A percentile compares a stretch with the other conserved stretches of the same genome.
Conservation (phyloP, 1,284 basidiomycete genomes). For the Irpex sp. region DNA sequence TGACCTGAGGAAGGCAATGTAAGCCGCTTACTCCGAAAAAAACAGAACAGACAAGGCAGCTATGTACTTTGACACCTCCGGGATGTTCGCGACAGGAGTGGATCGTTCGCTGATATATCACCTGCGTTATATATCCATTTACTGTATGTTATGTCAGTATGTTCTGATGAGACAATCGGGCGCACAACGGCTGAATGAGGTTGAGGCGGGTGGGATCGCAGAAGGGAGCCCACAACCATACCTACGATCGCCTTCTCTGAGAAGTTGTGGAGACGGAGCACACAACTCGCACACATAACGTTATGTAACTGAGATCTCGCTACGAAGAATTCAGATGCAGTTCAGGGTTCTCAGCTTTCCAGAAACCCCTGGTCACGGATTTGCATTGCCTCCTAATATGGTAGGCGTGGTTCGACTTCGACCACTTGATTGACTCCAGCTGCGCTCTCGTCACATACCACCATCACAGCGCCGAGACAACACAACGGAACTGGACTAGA, state of each 20-base stretch:
- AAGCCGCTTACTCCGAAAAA: not conserved
- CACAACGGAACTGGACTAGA: too few species aligned
- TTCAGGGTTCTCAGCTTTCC: slow-evolving; percentile 6
- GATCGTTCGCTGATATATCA: not conserved
- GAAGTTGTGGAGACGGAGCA: not conserved
- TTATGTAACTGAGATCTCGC: not conserved
- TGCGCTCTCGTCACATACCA: not conserved
- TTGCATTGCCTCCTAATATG: slow-evolving; percentile 9
- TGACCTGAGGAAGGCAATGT: not conserved
- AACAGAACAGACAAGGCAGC: not conserved
- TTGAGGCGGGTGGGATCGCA: not conserved
- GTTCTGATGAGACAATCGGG: not conserved
- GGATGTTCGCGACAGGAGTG: not conserved
- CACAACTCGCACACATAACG: slow-evolving; percentile 1
- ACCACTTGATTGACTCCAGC: not conserved
- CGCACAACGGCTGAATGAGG: not conserved
- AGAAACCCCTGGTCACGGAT: not conserved
- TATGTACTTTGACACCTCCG: not conserved
- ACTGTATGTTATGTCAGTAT: not conserved
- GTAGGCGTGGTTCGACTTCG: slow-evolving; percentile 5
- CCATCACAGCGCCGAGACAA: too few species aligned
- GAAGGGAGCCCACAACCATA: not conserved
- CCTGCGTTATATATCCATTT: not conserved
- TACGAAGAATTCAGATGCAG: not conserved
- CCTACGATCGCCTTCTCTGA: not conserved